Evolutionary conservation across 768 basidiomycete species (phyloP).

Genomic region (Podaxis sp.): DNA sequence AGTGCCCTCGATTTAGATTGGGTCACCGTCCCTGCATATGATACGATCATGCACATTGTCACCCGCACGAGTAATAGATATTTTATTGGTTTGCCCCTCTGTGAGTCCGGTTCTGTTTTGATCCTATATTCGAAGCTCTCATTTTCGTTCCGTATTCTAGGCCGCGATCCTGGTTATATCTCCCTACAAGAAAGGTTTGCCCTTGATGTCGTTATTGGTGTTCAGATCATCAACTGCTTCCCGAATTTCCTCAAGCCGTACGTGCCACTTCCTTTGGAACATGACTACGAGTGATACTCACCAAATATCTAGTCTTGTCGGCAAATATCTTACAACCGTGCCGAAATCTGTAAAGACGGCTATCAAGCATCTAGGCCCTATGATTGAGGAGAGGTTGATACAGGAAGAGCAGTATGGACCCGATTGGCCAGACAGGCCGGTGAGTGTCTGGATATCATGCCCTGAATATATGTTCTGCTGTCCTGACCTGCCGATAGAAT

Average conservation of each 20-base stretch:
- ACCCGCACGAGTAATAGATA: slow-evolving; percentile 39
- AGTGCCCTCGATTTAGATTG: slow-evolving; percentile 31
- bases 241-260: slow-evolving; percentile 22
- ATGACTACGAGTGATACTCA: neutral
- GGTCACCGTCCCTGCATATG: slow-evolving; percentile 28
- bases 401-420: slow-evolving; percentile 26
- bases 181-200: slow-evolving; percentile 23
- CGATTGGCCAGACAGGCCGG: slow-evolving; percentile 32
- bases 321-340: slow-evolving; percentile 22
- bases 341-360: slow-evolving; percentile 22
- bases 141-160: slow-evolving; percentile 7
- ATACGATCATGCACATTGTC: slow-evolving; percentile 31
- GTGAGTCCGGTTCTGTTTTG: slow-evolving; percentile 24
- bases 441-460: slow-evolving; percentile 14
- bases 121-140: neutral
- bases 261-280: neutral
- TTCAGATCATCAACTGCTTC: slow-evolving; percentile 21
- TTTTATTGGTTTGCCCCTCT: slow-evolving; percentile 47
- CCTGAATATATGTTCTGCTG: neutral
- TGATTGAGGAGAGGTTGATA: slow-evolving; percentile 30
- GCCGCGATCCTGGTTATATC: slow-evolving; percentile 22
- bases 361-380: slow-evolving; percentile 25
- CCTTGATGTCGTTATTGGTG: slow-evolving; percentile 18
- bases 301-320: slow-evolving; percentile 19
- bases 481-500: slow-evolving; percentile 27